Evolutionary conservation across 2,329 filamentous ascomycete genomes (phyloP), one percentile per base, ranked within the genome.

Genomic region (Phialocephala subalpina): DNA sequence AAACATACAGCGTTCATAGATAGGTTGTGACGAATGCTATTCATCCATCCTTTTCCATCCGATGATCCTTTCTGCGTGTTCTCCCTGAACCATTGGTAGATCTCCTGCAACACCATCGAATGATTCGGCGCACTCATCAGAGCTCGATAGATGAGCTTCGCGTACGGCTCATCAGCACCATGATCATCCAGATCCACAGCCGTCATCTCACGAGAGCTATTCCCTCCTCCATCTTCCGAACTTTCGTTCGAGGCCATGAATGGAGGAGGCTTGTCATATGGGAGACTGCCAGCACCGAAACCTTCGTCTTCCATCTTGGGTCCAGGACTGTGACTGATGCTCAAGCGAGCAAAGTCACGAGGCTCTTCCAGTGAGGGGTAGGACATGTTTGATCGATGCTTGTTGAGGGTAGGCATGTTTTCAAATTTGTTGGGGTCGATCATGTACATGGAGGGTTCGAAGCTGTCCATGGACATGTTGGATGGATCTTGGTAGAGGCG

Each of bases 1-100:
- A n/a, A 27, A 60, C 88, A 80, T 87, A 97, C 95, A 67, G 86
- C 85, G 73, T 98, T 98, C 94, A 98, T 97, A 57, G 93, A 97
- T 8, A 98, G 82, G 73, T 98, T 98, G 78, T 98, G 95, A 1
- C 95, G 88, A 70, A 98, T 97, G 77, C 93, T 97, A 78, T 97
- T 98, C 80, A 95, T 92, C 95, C 95, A 98, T 11, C 94, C 95
- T 72, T 89, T 91, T 14, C 79, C 81, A 8, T 83, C 84, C 20
- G 79, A 76, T 55, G 85, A 84, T 4, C 87, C 88, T 78, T 96
- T 97, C 71, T 87, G 86, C 2, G 94, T 97, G 74, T 97, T 90
- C 33, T 90, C 84, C 49, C 87, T 83, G 74, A 98, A 97, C 94
- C 95, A 98, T 64, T 90, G 84, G 78, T 98, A 98, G 64, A 98